Evolutionary conservation across 1,284 basidiomycete species (phyloP).

Genomic region (Peniophora sp.): DNA sequence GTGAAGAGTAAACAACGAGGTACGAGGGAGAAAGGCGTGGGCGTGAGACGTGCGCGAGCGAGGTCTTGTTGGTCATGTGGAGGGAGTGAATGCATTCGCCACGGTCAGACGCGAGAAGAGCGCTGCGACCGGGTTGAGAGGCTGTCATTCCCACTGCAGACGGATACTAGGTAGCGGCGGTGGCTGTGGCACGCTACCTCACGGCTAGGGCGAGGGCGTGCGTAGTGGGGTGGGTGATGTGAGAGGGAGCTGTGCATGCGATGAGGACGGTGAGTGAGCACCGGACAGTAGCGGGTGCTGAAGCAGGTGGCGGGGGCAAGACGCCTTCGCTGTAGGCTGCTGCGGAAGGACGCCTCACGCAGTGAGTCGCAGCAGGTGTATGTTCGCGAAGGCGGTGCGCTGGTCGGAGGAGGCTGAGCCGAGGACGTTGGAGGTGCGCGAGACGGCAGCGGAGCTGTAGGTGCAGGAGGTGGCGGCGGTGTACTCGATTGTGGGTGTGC

Average conservation of each 20-base stretch:
- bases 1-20: no score
- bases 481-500: no score
- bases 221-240: constrained; percentile 25
- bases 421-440: constrained; percentile 21
- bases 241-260: constrained; percentile 15
- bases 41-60: no score
- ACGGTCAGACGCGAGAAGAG: constrained; percentile 61
- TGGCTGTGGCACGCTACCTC: constrained; percentile 18
- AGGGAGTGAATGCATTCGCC: constrained; percentile 67
- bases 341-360: no score
- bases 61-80: constrained; percentile 57
- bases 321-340: no score
- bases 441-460: constrained; percentile 22
- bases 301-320: no score
- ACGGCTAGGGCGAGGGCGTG: constrained; percentile 20
- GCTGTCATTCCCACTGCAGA: constrained; percentile 20
- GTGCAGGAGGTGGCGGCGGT: constrained; percentile 23
- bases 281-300: no score
- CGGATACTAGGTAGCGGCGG: constrained; percentile 28
- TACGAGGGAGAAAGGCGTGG: no score
- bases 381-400: no score
- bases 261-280: no score
- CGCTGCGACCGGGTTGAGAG: constrained; percentile 42
- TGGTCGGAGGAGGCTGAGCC: constrained; percentile 21
- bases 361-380: no score